phyloP scores from a whole-genome alignment of 495 filamentous ascomycete species.

The Apodospora peruviana region DNA sequence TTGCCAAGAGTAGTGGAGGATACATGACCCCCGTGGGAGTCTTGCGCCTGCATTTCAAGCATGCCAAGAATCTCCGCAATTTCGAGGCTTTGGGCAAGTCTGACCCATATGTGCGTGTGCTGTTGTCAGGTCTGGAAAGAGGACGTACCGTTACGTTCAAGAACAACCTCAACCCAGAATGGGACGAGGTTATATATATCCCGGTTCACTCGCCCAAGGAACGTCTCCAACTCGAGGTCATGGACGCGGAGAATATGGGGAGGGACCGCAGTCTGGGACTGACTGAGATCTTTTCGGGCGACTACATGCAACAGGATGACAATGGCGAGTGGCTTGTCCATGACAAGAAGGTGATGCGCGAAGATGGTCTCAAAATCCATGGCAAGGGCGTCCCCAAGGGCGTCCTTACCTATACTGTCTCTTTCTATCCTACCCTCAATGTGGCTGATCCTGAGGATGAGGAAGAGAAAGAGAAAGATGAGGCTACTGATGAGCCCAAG shows the following conservation, averaged over 20 bases:
- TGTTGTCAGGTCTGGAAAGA: slow-evolving; percentile 85
- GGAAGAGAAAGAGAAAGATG: slow-evolving; percentile 47
- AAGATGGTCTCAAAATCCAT: slow-evolving; percentile 59
- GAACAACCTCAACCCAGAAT: slow-evolving; percentile 92
- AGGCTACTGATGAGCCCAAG: slow-evolving; percentile 23
- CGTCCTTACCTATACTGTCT: slow-evolving; percentile 70
- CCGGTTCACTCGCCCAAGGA: slow-evolving; percentile 85
- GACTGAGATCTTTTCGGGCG: slow-evolving; percentile 65
- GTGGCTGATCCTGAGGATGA: slow-evolving; percentile 93
- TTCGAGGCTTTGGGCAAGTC: slow-evolving; percentile 94
- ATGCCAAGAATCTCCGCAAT: slow-evolving; percentile 77
- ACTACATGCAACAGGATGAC: slow-evolving; percentile 74
- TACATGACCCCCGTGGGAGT: slow-evolving; percentile 93
- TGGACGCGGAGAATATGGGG: slow-evolving; percentile 88
- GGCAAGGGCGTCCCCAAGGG: slow-evolving; percentile 70
- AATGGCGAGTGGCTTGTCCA: slow-evolving; percentile 77
- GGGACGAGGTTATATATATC: slow-evolving; percentile 93
- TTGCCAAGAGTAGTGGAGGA: slow-evolving; percentile 69
- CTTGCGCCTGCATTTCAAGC: slow-evolving; percentile 87
- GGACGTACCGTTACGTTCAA: slow-evolving; percentile 90
- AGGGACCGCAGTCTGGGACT: slow-evolving; percentile 82
- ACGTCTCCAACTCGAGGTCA: slow-evolving; percentile 82
- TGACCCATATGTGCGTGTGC: slow-evolving; percentile 84
- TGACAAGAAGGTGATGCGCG: slow-evolving; percentile 60
- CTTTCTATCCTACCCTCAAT: slow-evolving; percentile 87